Base-by-base conservation (phyloP, 2,329 filamentous ascomycete species). In the Zymoseptoria tritici region DNA sequence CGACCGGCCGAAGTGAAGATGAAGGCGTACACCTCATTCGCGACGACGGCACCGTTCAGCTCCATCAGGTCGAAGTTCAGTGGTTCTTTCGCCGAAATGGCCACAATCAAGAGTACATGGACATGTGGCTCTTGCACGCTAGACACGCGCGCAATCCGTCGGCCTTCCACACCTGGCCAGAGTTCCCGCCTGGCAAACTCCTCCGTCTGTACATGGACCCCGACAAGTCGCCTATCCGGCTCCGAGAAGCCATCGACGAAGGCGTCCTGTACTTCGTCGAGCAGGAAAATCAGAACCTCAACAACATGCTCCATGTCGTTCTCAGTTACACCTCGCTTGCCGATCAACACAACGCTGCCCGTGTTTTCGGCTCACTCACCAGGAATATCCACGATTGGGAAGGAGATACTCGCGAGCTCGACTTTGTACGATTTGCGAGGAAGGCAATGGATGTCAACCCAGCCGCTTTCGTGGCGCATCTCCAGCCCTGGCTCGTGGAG, bases 401-500 rank as follows among this genome's bases (percentile, higher is more conserved):
- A 16, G 57, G 60, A 9, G 26, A 29, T 29, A 29, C 26, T 22
- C 60, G 42, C 29, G 63, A 65, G 51, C 58, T 58, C n/a, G 64
- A 64, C 16, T 64, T 66, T 24, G 11, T 64, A 4, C 49, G 52
- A 4, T 56, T 60, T 9, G 20, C 65, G 11, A 54, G 58, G 8
- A 58, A 60, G 11, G 60, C 58, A 8, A 61, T 61, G 49, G 52
- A 60, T 13, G 29, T 57, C 11, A 54, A 60, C 7, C 60, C 63
- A 0, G n/a, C 49, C 13, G 57, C 58, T 16, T 57, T 65, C 24
- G 42, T 64, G 6, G 52, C 16, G 9, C 61, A 59, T 6, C 49
- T 62, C 9, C 60, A 62, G 7, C 5, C 52, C 7, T 65, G 64
- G 63, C 49, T 58, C 3, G 20, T 9, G 9, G 57, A 54, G 9